These are phyloP conservation scores for Sarocladiaceae sp. DNA, from an alignment of 2,329 filamentous ascomycete genomes.

Conservation along the genomic window DNA sequence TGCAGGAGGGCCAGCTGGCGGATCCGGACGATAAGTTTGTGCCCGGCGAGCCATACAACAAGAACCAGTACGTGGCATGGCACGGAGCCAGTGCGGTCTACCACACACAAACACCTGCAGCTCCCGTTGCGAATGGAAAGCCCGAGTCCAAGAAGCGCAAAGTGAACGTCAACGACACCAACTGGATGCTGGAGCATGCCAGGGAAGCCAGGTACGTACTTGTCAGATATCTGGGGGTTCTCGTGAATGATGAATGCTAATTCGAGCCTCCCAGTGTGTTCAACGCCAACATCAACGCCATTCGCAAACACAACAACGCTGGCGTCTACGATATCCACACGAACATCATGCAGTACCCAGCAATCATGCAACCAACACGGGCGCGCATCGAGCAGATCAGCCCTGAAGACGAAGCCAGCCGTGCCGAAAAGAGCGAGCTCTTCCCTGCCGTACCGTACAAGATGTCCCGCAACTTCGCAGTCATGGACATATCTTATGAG, in stretches of 20 bases:
- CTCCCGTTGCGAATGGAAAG: conserved; percentile 71
- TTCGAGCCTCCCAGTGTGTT: conserved; percentile 57
- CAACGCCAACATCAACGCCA: conserved; percentile 66
- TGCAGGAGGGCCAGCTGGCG: conserved; percentile 81
- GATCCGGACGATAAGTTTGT: conserved; percentile 81
- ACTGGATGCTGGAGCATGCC: conserved; percentile 96
- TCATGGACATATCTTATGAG: conserved; percentile 50
- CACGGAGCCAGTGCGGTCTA: conserved; percentile 95
- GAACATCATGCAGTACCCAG: conserved; percentile 82
- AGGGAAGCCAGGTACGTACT: conserved; percentile 72
- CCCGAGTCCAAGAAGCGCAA: conserved; percentile 75
- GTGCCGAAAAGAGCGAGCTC: conserved; percentile 20
- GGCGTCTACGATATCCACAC: conserved; percentile 94
- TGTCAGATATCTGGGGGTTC: not conserved
- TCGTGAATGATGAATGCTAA: conserved; percentile 11
- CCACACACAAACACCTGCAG: conserved; percentile 70
- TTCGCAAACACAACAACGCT: conserved; percentile 61
- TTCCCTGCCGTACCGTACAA: conserved; percentile 44
- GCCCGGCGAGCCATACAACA: conserved; percentile 84
- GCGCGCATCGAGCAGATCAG: conserved; percentile 72
- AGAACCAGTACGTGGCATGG: conserved; percentile 98
- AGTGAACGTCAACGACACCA: conserved; percentile 83
- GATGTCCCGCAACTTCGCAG: conserved; percentile 49
- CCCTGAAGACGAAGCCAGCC: conserved; percentile 25
- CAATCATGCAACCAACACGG: conserved; percentile 82